Percentiles rank a stretch among this genome's conserved stretches.
These are phyloP conservation scores for Umbelopsis sp. DNA, from an alignment of 371 early-diverging fungal species.

Conservation along the genomic window DNA sequence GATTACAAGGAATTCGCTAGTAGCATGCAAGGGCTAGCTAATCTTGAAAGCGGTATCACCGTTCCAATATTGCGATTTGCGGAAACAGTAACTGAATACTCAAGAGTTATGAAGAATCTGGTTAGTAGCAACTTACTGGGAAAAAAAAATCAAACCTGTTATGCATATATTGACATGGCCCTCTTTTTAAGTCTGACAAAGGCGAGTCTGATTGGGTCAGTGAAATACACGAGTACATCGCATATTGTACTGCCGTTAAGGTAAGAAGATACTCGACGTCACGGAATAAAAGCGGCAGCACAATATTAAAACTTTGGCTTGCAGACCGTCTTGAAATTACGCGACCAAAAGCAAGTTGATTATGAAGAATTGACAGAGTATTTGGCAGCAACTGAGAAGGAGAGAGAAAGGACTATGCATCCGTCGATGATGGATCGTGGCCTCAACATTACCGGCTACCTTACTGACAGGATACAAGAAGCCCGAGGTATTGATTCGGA, in stretches of 20 bases:
- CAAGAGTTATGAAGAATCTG: conserved; percentile 66
- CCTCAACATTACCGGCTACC: conserved; percentile 73
- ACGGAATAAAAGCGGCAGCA: neutral
- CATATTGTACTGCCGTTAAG: conserved; percentile 86
- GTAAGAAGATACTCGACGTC: conserved; percentile 35
- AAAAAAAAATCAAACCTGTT: neutral
- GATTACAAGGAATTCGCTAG: conserved; percentile 83
- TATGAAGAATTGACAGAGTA: conserved; percentile 86
- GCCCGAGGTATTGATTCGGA: conserved; percentile 89
- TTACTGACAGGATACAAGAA: conserved; percentile 89
- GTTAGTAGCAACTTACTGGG: conserved; percentile 37
- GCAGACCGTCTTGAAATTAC: conserved; percentile 75
- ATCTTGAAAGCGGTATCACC: conserved; percentile 83
- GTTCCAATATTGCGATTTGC: conserved; percentile 68
- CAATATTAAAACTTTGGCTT: neutral
- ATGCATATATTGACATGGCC: conserved; percentile 16
- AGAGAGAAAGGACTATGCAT: conserved; percentile 61
- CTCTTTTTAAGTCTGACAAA: conserved; percentile 35
- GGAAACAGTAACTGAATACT: conserved; percentile 61
- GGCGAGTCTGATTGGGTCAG: conserved; percentile 80
- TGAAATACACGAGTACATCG: conserved; percentile 84
- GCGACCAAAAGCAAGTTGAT: conserved; percentile 95
- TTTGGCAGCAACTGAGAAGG: conserved; percentile 65
- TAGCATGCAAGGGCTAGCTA: conserved; percentile 71
- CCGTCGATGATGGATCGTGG: conserved; percentile 53